phyloP scores from a whole-genome alignment of 139 green algal species.

The Auxenochlorella pyrenoidosa region DNA sequence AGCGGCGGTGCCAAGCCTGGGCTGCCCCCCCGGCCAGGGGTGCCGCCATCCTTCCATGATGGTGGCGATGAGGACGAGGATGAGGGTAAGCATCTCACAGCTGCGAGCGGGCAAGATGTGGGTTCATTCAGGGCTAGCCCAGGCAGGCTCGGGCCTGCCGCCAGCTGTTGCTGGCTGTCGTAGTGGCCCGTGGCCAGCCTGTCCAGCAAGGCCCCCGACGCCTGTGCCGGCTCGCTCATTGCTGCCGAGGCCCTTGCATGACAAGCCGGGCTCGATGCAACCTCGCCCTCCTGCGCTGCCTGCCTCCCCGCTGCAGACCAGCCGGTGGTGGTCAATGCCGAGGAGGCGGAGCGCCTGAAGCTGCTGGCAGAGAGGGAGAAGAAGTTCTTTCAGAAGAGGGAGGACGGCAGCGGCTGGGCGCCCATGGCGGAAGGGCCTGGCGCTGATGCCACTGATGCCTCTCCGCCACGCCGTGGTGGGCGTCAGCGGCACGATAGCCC shows the following conservation, averaged over 20 bases:
- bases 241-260: too few species aligned
- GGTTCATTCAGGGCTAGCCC: too few species aligned
- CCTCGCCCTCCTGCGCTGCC: background rate
- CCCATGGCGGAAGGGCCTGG: background rate
- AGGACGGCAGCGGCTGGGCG: constrained; percentile 37
- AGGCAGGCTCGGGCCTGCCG: background rate
- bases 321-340: constrained; percentile 74
- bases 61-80: constrained; percentile 58
- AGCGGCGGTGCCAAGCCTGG: background rate
- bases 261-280: too few species aligned
- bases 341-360: constrained; percentile 62
- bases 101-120: too few species aligned
- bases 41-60: background rate
- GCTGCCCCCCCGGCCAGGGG: background rate
- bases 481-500: constrained; percentile 36
- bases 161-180: background rate
- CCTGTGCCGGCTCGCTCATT: too few species aligned
- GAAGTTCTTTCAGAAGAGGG: background rate
- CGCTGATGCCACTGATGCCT: constrained; percentile 12
- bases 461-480: background rate
- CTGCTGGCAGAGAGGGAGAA: constrained; percentile 58
- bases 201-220: too few species aligned
- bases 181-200: too few species aligned
- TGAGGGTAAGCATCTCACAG: constrained; percentile 4
- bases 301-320: constrained; percentile 50